Base-by-base conservation (phyloP, 2,329 filamentous ascomycete genomes). In the Cryphonectria radicalis region DNA sequence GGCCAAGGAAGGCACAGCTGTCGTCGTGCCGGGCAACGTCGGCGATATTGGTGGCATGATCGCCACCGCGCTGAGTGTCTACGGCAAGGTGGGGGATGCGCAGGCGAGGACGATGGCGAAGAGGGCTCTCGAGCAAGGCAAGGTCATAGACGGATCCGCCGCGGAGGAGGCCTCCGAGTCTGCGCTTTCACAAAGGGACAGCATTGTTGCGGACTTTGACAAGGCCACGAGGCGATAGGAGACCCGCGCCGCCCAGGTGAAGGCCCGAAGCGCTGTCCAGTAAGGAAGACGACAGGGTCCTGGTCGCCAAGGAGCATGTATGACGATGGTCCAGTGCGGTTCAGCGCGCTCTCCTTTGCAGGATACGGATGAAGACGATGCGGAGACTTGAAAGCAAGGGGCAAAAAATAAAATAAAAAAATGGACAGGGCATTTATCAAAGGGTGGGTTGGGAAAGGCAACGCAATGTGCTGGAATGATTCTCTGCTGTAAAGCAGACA, bases 41-140 rank as follows among this genome's bases (percentile, higher is more conserved):
- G 96, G 96, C 73, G 96, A 99, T 79, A 95, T 99, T 76, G 92
- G 94, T 69, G 90, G 93, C 76, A 97, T 99, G 95, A 98, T 99
- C 80, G 95, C 96, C 55, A 97, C 93, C 25, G 96, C 95, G 1
- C 91, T 99, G 86, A 92, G 94, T 69, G 95, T 99, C 25, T 99
- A 97, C 80, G 94, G 95, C 72, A 98, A 97, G 81, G 93, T 99
- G 62, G 94, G 90, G 76, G 89, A 95, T 77, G 89, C 91, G 0
- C 94, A 97, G 82, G 89, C 90, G 37, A 91, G 89, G 79, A 85
- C 86, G 14, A 86, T 93, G 81, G 89, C 90, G 6, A 86, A 86
- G 74, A 85, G 86, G 76, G 71, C 83, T 2, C 78, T 87, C 28
- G 81, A 84, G 65, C 76, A 80, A 60, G 66, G 72, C 73, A 63